Conservation (phyloP, 1,284 basidiomycete genomes). For the Schizophyllum amplum region DNA sequence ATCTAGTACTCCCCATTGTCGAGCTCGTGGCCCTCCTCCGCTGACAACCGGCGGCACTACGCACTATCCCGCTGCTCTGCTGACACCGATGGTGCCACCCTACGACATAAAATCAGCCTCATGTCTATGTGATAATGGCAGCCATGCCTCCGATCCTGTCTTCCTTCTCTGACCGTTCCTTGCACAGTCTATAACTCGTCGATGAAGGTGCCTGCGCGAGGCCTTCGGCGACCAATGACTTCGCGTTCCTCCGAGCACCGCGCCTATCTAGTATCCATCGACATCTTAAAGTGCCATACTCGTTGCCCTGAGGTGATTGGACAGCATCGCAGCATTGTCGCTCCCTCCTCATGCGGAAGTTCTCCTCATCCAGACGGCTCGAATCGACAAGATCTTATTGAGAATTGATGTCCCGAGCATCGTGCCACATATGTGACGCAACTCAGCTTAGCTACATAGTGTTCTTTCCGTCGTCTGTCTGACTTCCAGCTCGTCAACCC, state of each 20-base stretch:
- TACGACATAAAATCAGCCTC: no score
- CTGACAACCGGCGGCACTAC: background rate
- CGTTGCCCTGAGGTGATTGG: no score
- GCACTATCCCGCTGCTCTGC: background rate
- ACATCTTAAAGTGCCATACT: no score
- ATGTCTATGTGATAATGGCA: no score
- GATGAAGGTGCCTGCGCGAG: background rate
- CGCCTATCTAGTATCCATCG: no score
- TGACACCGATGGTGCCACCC: background rate
- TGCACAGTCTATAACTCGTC: background rate
- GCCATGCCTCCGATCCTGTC: background rate
- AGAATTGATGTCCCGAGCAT: no score
- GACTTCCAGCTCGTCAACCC: no score
- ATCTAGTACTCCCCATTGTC: background rate
- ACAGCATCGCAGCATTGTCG: background rate
- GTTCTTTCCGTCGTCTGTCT: no score
- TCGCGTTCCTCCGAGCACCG: background rate
- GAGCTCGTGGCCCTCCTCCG: background rate
- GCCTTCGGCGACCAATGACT: background rate
- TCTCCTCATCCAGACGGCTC: background rate
- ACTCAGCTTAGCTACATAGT: no score
- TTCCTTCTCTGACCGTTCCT: background rate
- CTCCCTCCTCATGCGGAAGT: background rate
- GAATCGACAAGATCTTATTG: no score
- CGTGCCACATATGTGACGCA: no score